Evolutionary conservation across 2,329 filamentous ascomycete species (phyloP).

Genomic region (Cordyceps fumosorosea): DNA sequence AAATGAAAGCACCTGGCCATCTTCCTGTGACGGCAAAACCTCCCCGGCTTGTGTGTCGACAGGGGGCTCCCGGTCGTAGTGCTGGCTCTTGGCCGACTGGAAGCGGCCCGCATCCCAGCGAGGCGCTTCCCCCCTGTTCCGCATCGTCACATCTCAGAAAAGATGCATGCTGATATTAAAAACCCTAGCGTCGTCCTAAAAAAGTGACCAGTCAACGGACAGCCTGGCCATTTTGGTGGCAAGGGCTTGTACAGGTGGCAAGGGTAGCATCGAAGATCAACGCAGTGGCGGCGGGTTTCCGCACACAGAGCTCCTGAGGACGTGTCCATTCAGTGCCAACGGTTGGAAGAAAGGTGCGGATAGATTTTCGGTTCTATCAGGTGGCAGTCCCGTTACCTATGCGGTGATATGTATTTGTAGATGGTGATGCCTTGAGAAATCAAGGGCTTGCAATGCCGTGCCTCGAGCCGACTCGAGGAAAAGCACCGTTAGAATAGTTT

Average conservation of each 20-base stretch:
- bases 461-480: not conserved
- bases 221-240: not conserved
- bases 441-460: not conserved
- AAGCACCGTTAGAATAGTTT: not conserved
- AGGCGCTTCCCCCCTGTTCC: not conserved
- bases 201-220: conserved; percentile 7
- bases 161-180: not conserved
- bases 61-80: not conserved
- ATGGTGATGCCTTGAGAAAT: not conserved
- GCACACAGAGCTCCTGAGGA: not conserved
- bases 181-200: not conserved
- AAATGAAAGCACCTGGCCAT: not conserved
- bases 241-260: not conserved
- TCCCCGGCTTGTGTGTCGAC: not conserved
- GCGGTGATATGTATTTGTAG: not conserved
- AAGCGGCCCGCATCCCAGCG: not conserved
- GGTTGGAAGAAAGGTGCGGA: too few relatives aligned
- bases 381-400: too few relatives aligned
- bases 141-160: conserved; percentile 12
- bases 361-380: too few relatives aligned
- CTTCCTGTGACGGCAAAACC: not conserved
- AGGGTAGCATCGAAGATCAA: not conserved
- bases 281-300: not conserved
- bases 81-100: not conserved
- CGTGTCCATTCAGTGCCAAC: not conserved